Conservation (phyloP, 768 basidiomycete species). For the Gymnopilus junonius region DNA sequence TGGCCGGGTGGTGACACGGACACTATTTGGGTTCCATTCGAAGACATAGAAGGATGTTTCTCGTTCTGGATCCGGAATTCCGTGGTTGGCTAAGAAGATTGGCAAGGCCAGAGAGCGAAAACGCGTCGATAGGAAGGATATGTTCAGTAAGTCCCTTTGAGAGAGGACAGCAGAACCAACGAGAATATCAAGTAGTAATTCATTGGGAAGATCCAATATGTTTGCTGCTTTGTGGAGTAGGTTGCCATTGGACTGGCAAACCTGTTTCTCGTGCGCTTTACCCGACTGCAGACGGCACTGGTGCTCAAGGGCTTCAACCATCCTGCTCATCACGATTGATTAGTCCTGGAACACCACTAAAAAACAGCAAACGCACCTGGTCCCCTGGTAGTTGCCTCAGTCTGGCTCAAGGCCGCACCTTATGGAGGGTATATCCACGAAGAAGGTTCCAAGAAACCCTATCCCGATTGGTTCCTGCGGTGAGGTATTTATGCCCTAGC, state of each 20-base stretch:
- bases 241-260: background rate
- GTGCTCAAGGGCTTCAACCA: too few species aligned
- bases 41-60: conserved; percentile 14
- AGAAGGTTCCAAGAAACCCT: too few species aligned
- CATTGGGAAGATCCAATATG: conserved; percentile 22
- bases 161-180: conserved; percentile 8
- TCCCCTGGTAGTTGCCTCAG: background rate
- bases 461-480: background rate
- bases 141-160: conserved; percentile 11
- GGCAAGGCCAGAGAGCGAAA: conserved; percentile 16
- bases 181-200: conserved; percentile 21
- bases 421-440: too few species aligned
- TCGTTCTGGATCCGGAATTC: conserved; percentile 18
- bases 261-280: background rate
- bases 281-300: too few species aligned
- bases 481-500: background rate
- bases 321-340: too few species aligned
- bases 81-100: conserved; percentile 16
- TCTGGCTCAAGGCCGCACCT: background rate
- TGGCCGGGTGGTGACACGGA: background rate
- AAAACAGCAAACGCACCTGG: too few species aligned
- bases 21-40: conserved; percentile 16
- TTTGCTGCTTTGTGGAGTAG: background rate
- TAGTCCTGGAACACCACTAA: too few species aligned
- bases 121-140: conserved; percentile 14